Conservation (phyloP, 768 basidiomycete species). For the Suillus paluster region DNA sequence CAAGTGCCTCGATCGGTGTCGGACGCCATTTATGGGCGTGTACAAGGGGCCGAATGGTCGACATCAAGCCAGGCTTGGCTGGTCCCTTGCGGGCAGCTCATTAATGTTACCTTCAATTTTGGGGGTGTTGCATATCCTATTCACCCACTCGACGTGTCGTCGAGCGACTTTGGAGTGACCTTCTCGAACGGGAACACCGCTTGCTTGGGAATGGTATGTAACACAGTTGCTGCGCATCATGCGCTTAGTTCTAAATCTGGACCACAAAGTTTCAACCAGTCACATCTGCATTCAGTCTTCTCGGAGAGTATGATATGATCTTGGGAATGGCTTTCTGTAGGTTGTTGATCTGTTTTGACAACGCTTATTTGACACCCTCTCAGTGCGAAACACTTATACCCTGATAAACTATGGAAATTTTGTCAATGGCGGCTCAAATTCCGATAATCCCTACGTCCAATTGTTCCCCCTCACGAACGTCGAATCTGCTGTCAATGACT, state of each 20-base stretch:
- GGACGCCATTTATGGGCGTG: conserved; percentile 81
- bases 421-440: conserved; percentile 52
- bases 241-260: conserved; percentile 12
- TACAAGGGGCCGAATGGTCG: conserved; percentile 73
- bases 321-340: conserved; percentile 80
- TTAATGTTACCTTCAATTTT: conserved; percentile 74
- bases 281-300: conserved; percentile 75
- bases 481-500: conserved; percentile 62
- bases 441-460: conserved; percentile 69
- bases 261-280: conserved; percentile 75
- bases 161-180: conserved; percentile 54
- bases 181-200: conserved; percentile 52
- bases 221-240: background rate
- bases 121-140: conserved; percentile 71
- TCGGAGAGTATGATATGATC: conserved; percentile 83
- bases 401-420: conserved; percentile 76
- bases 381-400: conserved; percentile 79
- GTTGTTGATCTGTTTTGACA: conserved; percentile 25
- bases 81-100: conserved; percentile 72
- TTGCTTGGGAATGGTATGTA: conserved; percentile 71
- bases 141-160: conserved; percentile 73
- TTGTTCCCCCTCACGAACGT: conserved; percentile 62
- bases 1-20: conserved; percentile 77
- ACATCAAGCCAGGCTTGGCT: conserved; percentile 62
- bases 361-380: conserved; percentile 5